Conservation (phyloP, 768 basidiomycete genomes). For the Trametes maxima region DNA sequence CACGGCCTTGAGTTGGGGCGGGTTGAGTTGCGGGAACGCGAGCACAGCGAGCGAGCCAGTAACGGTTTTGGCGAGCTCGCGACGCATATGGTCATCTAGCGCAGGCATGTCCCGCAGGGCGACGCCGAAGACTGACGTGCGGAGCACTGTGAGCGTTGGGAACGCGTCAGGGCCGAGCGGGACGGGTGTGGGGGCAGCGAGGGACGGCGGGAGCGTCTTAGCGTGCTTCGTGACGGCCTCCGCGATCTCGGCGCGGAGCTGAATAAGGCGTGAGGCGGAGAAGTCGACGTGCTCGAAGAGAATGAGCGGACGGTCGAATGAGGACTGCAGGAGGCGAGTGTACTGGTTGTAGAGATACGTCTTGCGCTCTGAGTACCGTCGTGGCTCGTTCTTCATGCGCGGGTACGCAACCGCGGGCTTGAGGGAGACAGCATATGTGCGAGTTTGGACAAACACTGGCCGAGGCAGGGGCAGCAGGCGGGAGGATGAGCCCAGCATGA, state of each 20-base stretch:
- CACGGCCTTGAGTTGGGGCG: constrained; percentile 69
- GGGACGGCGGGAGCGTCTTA: constrained; percentile 35
- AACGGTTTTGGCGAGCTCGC: constrained; percentile 56
- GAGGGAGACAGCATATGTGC: constrained; percentile 21
- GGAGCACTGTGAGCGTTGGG: constrained; percentile 69
- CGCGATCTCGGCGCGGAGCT: constrained; percentile 69
- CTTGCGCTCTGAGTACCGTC: constrained; percentile 80
- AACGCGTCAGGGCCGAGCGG: constrained; percentile 24
- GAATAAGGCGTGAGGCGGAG: constrained; percentile 62
- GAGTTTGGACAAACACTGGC: constrained; percentile 7
- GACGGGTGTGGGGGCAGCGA: constrained; percentile 37
- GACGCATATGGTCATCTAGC: constrained; percentile 50
- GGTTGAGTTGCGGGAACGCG: constrained; percentile 65
- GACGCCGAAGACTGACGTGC: constrained; percentile 80
- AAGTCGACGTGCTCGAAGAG: constrained; percentile 82
- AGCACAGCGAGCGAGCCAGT: constrained; percentile 68
- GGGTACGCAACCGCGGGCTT: constrained; percentile 47
- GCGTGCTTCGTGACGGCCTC: constrained; percentile 47
- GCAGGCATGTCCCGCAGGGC: constrained; percentile 64
- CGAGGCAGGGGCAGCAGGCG: constrained; percentile 14
- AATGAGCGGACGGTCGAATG: constrained; percentile 62
- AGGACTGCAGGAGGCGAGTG: constrained; percentile 64
- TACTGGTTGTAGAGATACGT: constrained; percentile 81
- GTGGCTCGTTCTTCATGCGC: constrained; percentile 52
- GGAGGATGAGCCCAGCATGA: constrained; percentile 23